Base-by-base conservation (phyloP, 2,329 filamentous ascomycete genomes). In the Clonostachys rosea region DNA sequence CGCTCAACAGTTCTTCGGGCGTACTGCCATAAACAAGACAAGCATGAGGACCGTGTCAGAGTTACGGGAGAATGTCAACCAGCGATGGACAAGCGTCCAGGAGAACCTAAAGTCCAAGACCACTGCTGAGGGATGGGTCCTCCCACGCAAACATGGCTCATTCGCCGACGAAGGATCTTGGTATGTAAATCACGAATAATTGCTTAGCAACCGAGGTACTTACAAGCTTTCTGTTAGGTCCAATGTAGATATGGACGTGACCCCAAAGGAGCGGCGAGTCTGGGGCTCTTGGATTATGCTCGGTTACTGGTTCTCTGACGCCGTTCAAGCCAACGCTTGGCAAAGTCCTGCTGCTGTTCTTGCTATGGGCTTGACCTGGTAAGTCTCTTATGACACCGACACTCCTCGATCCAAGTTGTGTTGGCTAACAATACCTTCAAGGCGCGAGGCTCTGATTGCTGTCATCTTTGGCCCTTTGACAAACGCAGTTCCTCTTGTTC, bases 401-500 rank as follows among this genome's bases (percentile, higher is more conserved):
- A n/a, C 11, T 16, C 18, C n/a, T 30, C 16, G 36, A 18, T 34
- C 34, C 14, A 39, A 39, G 14, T 39, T 39, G 36, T 14, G 14
- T 16, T 39, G 14, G 36, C 12, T n/a, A 16, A 34, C 16, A 14
- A 13, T 30, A 20, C 6, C 36, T 14, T 5, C 8, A 16, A 60
- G 58, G 58, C 54, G 58, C 43, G 79, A 83, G 56, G 74, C 75
- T 5, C 67, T 79, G 43, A 34, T 36, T 16, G 24, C 39, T 14
- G 13, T 50, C 18, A 37, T 62, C 48, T 45, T 49, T 7, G 56
- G 54, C 14, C 52, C 56, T n/a, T 45, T 46, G 24, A 46, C 79
- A 51, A 78, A 78, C 17, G 74, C 76, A n/a, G 72, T 78, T 34
- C 73, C 84, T 80, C 86, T 46, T 16, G 63, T 64, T 3, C 54